Evolutionary conservation across 306 rosid species (phyloP).

Genomic region (Dalbergia oliveri): DNA sequence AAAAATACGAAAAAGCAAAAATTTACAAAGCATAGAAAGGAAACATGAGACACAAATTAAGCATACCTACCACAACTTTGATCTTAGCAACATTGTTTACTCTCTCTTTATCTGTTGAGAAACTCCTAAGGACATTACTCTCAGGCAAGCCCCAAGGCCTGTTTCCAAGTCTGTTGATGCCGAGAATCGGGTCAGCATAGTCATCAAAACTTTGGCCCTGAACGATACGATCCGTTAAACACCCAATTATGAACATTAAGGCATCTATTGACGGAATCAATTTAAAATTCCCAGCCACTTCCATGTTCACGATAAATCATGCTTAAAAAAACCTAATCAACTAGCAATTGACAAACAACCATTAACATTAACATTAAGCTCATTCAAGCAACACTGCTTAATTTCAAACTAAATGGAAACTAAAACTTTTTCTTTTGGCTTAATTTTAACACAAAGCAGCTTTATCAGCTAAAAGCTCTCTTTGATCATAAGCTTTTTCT

Average conservation of each 20-base stretch:
- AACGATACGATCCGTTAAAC: constrained; percentile 40
- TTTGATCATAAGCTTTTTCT: constrained; percentile 11
- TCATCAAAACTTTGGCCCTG: constrained; percentile 64
- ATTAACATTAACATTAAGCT: not conserved
- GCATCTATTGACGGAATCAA: constrained; percentile 50
- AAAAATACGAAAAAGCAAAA: constrained; percentile 6
- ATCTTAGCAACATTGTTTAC: constrained; percentile 82
- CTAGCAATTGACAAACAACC: not conserved
- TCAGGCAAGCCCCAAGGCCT: constrained; percentile 66
- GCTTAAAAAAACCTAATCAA: not conserved
- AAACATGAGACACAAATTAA: not conserved
- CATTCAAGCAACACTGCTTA: constrained; percentile 5
- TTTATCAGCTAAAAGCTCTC: not conserved
- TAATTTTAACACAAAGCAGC: not conserved
- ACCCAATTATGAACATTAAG: constrained; percentile 43
- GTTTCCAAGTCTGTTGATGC: constrained; percentile 50
- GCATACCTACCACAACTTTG: constrained; percentile 93
- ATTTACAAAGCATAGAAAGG: not conserved
- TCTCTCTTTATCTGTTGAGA: constrained; percentile 75
- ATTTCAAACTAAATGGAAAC: constrained; percentile 2
- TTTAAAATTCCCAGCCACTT: constrained; percentile 35
- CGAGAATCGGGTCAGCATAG: constrained; percentile 54
- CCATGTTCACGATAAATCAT: constrained; percentile 9
- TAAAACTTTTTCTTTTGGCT: not conserved
- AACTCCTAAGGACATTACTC: constrained; percentile 63